Conservation (phyloP, 805 yeast species). For the Starmerella bombicola region DNA sequence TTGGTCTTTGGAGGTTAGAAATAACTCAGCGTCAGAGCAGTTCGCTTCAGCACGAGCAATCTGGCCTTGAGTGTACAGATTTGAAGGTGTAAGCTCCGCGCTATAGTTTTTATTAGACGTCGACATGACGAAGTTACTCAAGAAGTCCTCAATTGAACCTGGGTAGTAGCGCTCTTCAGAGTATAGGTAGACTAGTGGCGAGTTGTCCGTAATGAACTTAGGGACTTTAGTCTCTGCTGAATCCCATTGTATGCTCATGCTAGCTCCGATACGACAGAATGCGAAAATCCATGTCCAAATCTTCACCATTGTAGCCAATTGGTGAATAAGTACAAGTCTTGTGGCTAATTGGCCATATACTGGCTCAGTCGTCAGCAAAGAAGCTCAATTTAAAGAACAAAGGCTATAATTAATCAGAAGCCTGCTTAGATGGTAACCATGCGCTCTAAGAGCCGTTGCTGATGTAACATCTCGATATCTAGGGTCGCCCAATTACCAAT, state of each 20-base stretch:
- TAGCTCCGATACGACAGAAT: no score
- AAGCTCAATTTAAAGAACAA: not conserved
- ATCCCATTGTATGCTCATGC: conserved; percentile 3
- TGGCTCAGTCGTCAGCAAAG: no score
- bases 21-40: conserved; percentile 32
- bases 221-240: conserved; percentile 20
- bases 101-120: conserved; percentile 34
- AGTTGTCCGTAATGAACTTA: conserved; percentile 24
- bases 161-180: conserved; percentile 83
- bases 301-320: no score
- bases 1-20: conserved; percentile 54
- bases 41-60: conserved; percentile 27
- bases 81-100: conserved; percentile 19
- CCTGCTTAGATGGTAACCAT: no score
- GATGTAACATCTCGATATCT: no score
- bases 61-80: conserved; percentile 8
- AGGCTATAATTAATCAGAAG: no score
- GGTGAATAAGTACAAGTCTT: no score
- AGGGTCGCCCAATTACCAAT: no score
- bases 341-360: no score
- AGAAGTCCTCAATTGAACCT: conserved; percentile 61
- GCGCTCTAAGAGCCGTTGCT: no score
- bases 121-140: conserved; percentile 49
- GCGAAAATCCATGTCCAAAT: no score
- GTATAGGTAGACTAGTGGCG: conserved; percentile 72